phyloP scores from a whole-genome alignment of 257 asterid genomes.

The Solanum megistacrolobum region DNA sequence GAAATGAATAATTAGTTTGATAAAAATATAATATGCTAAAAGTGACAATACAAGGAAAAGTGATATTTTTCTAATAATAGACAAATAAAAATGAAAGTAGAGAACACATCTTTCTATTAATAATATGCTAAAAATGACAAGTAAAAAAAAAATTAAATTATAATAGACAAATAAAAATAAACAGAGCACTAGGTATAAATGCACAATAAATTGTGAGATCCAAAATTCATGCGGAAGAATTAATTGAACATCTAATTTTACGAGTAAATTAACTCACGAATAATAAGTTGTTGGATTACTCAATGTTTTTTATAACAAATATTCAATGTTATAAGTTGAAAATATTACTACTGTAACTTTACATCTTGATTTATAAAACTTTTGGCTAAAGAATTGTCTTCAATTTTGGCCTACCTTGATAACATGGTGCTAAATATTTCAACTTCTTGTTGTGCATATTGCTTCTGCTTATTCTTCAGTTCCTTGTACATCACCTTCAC shows the following conservation, averaged over 20 bases:
- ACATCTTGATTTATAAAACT: neutral
- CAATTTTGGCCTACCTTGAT: constrained; percentile 19
- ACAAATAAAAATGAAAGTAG: neutral
- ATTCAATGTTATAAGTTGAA: neutral
- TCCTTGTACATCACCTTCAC: constrained; percentile 33
- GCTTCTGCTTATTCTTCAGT: constrained; percentile 33
- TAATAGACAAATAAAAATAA: too few species aligned
- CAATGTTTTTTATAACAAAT: neutral
- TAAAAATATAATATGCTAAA: too few species aligned
- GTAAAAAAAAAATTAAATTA: too few species aligned
- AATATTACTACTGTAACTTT: neutral
- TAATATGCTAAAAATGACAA: too few species aligned
- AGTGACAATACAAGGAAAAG: too few species aligned
- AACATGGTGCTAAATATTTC: constrained; percentile 36
- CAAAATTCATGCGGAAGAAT: neutral
- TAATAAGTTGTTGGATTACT: neutral
- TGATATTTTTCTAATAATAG: too few species aligned
- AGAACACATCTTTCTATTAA: too few species aligned
- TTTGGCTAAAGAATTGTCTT: neutral
- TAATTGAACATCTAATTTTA: neutral
- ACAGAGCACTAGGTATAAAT: fast-evolving
- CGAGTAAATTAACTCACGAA: neutral
- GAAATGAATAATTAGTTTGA: too few species aligned
- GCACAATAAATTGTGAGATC: neutral
- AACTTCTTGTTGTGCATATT: constrained; percentile 34